A percentile compares a stretch with the other conserved stretches of the same genome.
Evolutionary conservation across 2,329 filamentous ascomycete species (phyloP).

Genomic region (Colletotrichum cordylinicola): DNA sequence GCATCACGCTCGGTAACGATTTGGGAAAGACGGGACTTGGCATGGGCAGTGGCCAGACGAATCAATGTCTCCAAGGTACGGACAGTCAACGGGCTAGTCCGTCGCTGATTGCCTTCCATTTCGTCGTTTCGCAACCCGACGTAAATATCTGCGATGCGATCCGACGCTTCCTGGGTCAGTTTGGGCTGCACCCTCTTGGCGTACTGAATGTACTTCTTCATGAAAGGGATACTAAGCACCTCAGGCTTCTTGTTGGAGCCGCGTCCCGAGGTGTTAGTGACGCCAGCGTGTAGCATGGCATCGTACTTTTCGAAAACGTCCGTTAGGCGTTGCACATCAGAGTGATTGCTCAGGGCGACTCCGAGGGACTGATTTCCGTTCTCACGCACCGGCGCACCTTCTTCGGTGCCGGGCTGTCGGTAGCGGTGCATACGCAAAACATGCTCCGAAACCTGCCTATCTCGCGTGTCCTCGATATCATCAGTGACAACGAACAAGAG

Average conservation of each 20-base stretch:
- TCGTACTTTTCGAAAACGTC: conserved; percentile 98
- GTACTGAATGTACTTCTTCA: conserved; percentile 99
- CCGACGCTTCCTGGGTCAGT: conserved; percentile 87
- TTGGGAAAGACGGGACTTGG: conserved; percentile 87
- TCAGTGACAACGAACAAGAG: conserved; percentile 97
- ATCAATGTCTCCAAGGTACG: conserved; percentile 98
- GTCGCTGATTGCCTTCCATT: conserved; percentile 90
- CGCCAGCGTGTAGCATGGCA: conserved; percentile 91
- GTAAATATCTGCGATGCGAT: conserved; percentile 90
- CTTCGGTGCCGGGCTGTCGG: conserved; percentile 88
- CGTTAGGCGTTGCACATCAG: conserved; percentile 75
- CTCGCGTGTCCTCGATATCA: conserved; percentile 93
- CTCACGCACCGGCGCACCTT: conserved; percentile 93
- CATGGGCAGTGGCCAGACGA: conserved; percentile 93
- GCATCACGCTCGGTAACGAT: conserved; percentile 91
- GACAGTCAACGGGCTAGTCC: conserved; percentile 94
- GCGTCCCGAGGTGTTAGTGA: conserved; percentile 76
- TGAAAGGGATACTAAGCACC: conserved; percentile 94
- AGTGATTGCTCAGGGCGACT: conserved; percentile 82
- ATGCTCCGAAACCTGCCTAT: conserved; percentile 92
- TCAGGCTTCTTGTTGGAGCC: conserved; percentile 80
- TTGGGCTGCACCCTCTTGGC: conserved; percentile 93
- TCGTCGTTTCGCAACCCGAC: conserved; percentile 95
- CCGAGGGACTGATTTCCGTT: conserved; percentile 83
- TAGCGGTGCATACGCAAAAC: conserved; percentile 97